These are phyloP conservation scores for Mucor velutinosus DNA, from an alignment of 371 early-diverging fungal species.

Conservation along the genomic window DNA sequence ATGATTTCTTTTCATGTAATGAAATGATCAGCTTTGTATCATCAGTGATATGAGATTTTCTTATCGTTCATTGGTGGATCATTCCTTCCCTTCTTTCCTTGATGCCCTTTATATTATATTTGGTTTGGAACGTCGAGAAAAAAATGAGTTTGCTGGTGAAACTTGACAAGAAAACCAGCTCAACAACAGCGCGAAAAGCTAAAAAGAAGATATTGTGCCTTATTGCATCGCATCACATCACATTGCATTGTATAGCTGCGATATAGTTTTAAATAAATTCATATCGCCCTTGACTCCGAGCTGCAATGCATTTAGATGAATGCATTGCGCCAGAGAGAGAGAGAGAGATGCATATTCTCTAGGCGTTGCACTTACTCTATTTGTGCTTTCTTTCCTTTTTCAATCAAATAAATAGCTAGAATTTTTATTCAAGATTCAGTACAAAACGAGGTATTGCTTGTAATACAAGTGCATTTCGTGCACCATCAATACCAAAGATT, in stretches of 20 bases:
- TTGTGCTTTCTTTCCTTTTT: slow-evolving; percentile 8
- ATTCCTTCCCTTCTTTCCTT: neutral
- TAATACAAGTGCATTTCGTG: neutral
- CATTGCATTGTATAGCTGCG: neutral
- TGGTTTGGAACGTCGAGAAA: neutral
- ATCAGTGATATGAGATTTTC: neutral
- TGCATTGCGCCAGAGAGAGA: neutral
- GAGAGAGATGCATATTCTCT: neutral
- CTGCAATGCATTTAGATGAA: neutral
- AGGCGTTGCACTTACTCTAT: neutral
- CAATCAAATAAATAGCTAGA: neutral
- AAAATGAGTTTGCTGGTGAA: neutral
- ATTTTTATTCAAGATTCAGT: neutral
- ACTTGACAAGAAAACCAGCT: neutral
- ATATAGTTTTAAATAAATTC: no score
- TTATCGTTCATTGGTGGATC: neutral
- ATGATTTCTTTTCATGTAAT: neutral
- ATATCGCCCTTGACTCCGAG: neutral
- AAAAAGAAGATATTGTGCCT: neutral
- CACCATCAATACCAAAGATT: neutral
- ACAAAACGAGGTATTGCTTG: neutral
- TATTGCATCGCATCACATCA: neutral
- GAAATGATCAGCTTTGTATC: neutral
- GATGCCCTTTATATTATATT: neutral
- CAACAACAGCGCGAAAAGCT: neutral